phyloP scores from a whole-genome alignment of 345 rosid species.

The Salix caprea region DNA sequence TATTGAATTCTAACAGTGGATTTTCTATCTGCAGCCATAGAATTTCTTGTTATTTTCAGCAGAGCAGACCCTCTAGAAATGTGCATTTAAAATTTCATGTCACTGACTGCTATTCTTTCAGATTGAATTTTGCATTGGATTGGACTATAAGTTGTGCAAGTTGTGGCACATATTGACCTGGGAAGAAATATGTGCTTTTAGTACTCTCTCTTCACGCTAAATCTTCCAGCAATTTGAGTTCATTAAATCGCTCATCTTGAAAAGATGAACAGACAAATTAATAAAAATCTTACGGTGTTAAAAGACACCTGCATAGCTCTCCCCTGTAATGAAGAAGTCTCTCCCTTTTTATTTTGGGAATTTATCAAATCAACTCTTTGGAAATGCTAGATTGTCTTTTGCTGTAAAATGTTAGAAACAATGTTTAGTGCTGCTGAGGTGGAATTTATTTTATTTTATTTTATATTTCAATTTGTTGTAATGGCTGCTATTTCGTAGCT shows the following conservation, averaged over 20 bases:
- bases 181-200: background rate
- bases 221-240: no score
- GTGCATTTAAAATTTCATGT: background rate
- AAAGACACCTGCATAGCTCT: constrained; percentile 9
- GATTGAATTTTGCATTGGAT: constrained; percentile 13
- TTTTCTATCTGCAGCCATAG: constrained; percentile 19
- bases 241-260: background rate
- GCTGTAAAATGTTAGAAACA: no score
- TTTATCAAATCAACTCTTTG: no score
- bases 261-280: background rate
- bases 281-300: background rate
- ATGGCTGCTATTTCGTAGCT: no score
- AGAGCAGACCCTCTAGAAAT: background rate
- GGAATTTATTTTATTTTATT: no score
- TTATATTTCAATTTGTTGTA: no score
- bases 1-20: constrained; percentile 20
- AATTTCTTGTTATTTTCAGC: background rate
- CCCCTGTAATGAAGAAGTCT: no score
- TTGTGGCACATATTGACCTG: constrained; percentile 28
- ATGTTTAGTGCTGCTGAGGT: no score
- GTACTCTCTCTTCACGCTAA: background rate
- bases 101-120: constrained; percentile 27
- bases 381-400: no score
- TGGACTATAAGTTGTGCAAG: constrained; percentile 19
- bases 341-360: no score